Evolutionary conservation across 495 filamentous ascomycete species (phyloP).

Genomic region (Penicillium coffeae): DNA sequence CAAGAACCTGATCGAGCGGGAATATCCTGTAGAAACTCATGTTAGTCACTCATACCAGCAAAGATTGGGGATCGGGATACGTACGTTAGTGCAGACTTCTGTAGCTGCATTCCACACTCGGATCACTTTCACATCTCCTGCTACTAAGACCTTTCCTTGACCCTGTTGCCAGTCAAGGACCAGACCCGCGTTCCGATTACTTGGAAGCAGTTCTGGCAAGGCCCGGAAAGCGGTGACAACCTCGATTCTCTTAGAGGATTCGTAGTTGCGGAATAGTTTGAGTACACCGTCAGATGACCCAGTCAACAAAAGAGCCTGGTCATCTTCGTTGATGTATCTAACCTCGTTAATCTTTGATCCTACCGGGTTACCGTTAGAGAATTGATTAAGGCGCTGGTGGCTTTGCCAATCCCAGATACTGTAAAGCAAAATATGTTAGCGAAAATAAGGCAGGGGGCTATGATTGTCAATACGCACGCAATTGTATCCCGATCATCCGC

Average conservation of each 20-base stretch:
- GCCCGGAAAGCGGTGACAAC: constrained; percentile 92
- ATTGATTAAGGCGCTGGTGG: constrained; percentile 67
- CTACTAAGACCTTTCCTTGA: constrained; percentile 88
- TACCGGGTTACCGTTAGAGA: constrained; percentile 88
- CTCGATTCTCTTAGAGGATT: constrained; percentile 63
- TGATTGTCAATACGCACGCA: constrained; percentile 38
- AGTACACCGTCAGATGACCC: constrained; percentile 93
- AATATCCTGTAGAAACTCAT: constrained; percentile 60
- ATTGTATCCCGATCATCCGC: constrained; percentile 88
- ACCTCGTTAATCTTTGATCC: constrained; percentile 92
- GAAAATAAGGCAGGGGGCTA: not conserved
- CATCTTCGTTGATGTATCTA: constrained; percentile 96
- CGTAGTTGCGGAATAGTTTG: constrained; percentile 89
- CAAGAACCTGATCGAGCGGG: constrained; percentile 93
- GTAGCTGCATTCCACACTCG: constrained; percentile 91
- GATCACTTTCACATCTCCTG: constrained; percentile 93
- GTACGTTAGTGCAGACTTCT: constrained; percentile 80
- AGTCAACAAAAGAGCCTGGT: constrained; percentile 90
- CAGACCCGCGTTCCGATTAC: constrained; percentile 87
- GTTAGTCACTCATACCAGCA: not conserved
- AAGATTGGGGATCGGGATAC: constrained; percentile 7
- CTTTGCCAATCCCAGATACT: constrained; percentile 92
- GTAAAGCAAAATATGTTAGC: constrained; percentile 24
- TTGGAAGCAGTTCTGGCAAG: constrained; percentile 85
- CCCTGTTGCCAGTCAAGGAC: constrained; percentile 99